Evolutionary conservation across 2,329 filamentous ascomycete species (phyloP).

Genomic region (Venturia pyrina): DNA sequence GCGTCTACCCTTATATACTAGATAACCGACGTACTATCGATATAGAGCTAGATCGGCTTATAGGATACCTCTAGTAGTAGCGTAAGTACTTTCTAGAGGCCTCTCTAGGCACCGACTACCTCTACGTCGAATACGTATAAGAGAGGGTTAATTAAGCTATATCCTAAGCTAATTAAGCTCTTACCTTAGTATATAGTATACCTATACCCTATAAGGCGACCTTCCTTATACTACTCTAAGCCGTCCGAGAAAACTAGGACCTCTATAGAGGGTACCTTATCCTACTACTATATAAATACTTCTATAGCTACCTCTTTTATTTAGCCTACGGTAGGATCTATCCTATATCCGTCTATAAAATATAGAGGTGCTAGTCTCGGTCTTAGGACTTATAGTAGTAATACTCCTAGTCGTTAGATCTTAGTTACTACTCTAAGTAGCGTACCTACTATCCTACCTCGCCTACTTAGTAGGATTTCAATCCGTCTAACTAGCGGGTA

Average conservation of each 20-base stretch:
- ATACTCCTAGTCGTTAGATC: neutral
- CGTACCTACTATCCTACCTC: neutral
- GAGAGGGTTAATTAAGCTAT: neutral
- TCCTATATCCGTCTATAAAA: neutral
- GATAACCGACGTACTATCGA: neutral
- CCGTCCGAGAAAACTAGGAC: neutral
- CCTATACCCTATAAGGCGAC: neutral
- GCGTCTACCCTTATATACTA: neutral
- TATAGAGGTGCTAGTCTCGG: neutral
- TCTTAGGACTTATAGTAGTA: neutral
- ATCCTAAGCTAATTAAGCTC: neutral
- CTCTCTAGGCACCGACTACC: neutral
- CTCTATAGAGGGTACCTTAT: neutral
- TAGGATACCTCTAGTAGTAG: neutral
- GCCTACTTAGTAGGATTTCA: neutral
- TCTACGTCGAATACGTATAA: neutral
- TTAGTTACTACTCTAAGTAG: neutral
- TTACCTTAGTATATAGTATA: neutral
- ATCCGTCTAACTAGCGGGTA: neutral
- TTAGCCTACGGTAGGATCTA: neutral
- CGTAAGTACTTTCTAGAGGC: neutral
- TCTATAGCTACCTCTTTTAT: neutral
- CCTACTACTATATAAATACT: neutral
- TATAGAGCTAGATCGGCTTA: neutral
- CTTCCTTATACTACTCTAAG: neutral